Conservation (phyloP, 495 filamentous ascomycete genomes). For the Talaromyces borbonicus region DNA sequence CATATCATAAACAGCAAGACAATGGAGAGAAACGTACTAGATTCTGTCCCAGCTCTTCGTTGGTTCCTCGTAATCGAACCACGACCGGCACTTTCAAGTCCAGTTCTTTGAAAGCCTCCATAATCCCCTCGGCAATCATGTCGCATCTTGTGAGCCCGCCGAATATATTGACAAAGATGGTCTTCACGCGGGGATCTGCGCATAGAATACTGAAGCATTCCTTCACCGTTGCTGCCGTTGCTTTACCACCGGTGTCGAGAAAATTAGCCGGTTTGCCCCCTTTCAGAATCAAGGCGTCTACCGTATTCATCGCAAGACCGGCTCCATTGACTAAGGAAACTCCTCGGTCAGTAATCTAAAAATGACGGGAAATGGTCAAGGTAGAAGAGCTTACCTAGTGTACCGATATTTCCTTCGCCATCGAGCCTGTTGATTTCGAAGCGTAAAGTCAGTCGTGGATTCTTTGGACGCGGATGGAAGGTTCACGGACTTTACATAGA, state of each 20-base stretch:
- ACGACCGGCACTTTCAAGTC: constrained; percentile 65
- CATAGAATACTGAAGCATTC: constrained; percentile 64
- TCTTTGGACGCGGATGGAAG: neutral
- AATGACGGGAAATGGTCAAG: neutral
- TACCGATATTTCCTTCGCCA: constrained; percentile 53
- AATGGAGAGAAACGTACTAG: constrained; percentile 38
- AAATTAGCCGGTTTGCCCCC: constrained; percentile 68
- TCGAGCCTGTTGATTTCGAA: constrained; percentile 23
- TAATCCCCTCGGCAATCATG: constrained; percentile 81
- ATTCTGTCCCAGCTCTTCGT: constrained; percentile 64
- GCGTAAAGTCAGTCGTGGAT: neutral
- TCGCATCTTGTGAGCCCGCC: constrained; percentile 75
- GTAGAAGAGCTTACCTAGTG: constrained; percentile 36
- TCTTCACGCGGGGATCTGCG: constrained; percentile 58
- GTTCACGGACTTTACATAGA: constrained; percentile 54
- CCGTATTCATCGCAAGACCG: constrained; percentile 87
- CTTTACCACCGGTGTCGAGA: constrained; percentile 84
- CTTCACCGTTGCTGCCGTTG: constrained; percentile 75
- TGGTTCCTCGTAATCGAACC: constrained; percentile 75
- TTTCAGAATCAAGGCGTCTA: constrained; percentile 61
- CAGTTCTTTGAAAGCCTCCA: constrained; percentile 67
- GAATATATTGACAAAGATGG: constrained; percentile 85
- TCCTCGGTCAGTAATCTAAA: too few relatives aligned
- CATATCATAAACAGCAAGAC: constrained; percentile 10
- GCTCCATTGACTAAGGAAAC: constrained; percentile 68